Evolutionary conservation across 805 yeast genomes (phyloP).

Genomic region (Cyberlindnera maritima): DNA sequence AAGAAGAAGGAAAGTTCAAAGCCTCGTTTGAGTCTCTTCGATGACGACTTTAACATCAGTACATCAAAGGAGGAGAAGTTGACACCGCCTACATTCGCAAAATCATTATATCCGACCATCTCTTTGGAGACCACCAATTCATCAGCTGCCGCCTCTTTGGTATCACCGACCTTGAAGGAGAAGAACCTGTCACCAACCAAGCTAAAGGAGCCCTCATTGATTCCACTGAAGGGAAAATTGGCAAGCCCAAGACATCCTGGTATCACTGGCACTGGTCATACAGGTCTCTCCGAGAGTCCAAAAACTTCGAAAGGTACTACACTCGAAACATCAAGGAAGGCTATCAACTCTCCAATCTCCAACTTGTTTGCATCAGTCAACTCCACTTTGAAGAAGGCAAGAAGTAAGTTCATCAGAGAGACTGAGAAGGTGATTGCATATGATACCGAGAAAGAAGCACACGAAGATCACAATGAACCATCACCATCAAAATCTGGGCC

Average conservation of each 20-base stretch:
- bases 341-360: conserved; percentile 24
- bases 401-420: conserved; percentile 21
- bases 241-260: neutral
- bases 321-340: conserved; percentile 5
- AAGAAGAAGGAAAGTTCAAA: conserved; percentile 15
- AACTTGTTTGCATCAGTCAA: conserved; percentile 26
- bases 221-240: conserved; percentile 4
- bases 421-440: conserved; percentile 12
- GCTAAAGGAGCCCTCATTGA: conserved; percentile 2
- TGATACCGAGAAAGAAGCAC: conserved; percentile 4
- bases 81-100: conserved; percentile 8
- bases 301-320: conserved; percentile 11
- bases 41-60: conserved; percentile 8
- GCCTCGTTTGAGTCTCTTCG: conserved; percentile 20
- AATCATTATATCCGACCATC: conserved; percentile 22
- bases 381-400: conserved; percentile 25
- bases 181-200: conserved; percentile 9
- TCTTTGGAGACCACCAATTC: conserved; percentile 11
- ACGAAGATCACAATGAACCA: neutral
- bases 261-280: neutral
- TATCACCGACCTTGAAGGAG: conserved; percentile 11
- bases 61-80: conserved; percentile 12
- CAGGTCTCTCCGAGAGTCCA: neutral
- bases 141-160: conserved; percentile 5
- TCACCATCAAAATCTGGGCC: conserved; percentile 9